phyloP scores from a whole-genome alignment of 1,139 yeast genomes.

The Protomyces macrosporus region DNA sequence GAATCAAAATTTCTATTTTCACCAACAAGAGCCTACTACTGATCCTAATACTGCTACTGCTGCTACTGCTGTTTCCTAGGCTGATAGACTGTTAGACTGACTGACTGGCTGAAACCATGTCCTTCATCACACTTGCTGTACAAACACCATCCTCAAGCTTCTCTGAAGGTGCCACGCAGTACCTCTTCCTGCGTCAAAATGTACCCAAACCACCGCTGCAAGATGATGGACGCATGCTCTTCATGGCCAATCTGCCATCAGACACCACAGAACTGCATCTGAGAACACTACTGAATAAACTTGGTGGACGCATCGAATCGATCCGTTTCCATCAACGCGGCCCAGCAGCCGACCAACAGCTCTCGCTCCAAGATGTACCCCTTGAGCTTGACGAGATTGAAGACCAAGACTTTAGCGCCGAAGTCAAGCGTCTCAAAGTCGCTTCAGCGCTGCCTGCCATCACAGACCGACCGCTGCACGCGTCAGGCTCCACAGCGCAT shows the following conservation, averaged over 20 bases:
- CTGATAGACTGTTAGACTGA: too few species aligned
- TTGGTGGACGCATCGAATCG: slow-evolving; percentile 28
- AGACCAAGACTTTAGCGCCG: slow-evolving; percentile 23
- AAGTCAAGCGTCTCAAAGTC: slow-evolving; percentile 28
- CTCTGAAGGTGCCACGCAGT: slow-evolving; percentile 19
- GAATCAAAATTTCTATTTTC: too few species aligned
- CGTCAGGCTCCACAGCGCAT: slow-evolving; percentile 25
- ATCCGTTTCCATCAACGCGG: slow-evolving; percentile 29
- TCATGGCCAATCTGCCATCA: slow-evolving; percentile 33
- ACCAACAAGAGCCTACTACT: too few species aligned
- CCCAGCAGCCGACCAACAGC: slow-evolving; percentile 18
- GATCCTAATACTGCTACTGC: too few species aligned
- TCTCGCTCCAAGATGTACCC: slow-evolving; percentile 11
- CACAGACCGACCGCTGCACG: slow-evolving; percentile 10
- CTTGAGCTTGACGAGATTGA: slow-evolving; percentile 18
- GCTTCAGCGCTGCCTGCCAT: slow-evolving; percentile 15
- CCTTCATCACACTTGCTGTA: not conserved
- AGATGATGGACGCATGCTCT: slow-evolving; percentile 27
- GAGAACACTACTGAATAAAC: slow-evolving; percentile 25
- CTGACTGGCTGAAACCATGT: not conserved
- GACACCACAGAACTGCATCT: slow-evolving; percentile 33
- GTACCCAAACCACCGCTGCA: slow-evolving; percentile 24
- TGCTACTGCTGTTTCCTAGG: too few species aligned
- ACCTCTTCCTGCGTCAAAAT: slow-evolving; percentile 31
- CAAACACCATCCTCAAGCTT: not conserved